Conservation (phyloP, 352 stramenopile genomes). For the Globisporangium echinulatum region DNA sequence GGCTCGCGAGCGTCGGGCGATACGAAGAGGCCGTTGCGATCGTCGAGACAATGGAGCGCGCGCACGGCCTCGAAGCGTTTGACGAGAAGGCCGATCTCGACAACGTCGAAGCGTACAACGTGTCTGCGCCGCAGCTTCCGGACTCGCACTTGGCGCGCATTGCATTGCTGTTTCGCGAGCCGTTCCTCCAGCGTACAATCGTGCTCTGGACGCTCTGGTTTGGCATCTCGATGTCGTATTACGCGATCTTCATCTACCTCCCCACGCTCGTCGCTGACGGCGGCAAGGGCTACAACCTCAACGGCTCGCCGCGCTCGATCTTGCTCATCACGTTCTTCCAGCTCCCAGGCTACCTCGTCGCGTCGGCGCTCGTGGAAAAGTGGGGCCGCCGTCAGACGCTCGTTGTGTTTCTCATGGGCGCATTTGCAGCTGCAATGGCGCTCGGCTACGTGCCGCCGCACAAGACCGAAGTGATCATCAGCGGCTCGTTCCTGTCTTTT, state of each 20-base stretch:
- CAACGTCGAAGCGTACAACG: conserved; percentile 12
- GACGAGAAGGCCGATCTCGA: conserved; percentile 31
- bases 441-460: conserved; percentile 51
- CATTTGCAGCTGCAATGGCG: conserved; percentile 41
- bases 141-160: conserved; percentile 49
- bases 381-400: conserved; percentile 51
- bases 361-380: conserved; percentile 42
- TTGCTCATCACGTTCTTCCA: conserved; percentile 61
- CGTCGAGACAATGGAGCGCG: conserved; percentile 48
- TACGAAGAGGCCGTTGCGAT: conserved; percentile 52
- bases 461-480: conserved; percentile 36
- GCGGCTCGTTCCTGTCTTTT: conserved; percentile 49
- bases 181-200: conserved; percentile 44
- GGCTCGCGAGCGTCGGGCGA: conserved; percentile 56
- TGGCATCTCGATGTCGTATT: conserved; percentile 65
- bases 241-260: conserved; percentile 63
- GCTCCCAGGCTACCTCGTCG: conserved; percentile 52
- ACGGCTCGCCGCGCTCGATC: conserved; percentile 40
- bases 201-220: conserved; percentile 69
- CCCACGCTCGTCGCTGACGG: conserved; percentile 28
- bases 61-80: conserved; percentile 33
- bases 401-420: conserved; percentile 39
- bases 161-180: conserved; percentile 39
- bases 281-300: conserved; percentile 60
- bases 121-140: conserved; percentile 19